Evolutionary conservation across 202 grass and related monocot species (phyloP).

Genomic region (Dendrocalamus latiflorus): DNA sequence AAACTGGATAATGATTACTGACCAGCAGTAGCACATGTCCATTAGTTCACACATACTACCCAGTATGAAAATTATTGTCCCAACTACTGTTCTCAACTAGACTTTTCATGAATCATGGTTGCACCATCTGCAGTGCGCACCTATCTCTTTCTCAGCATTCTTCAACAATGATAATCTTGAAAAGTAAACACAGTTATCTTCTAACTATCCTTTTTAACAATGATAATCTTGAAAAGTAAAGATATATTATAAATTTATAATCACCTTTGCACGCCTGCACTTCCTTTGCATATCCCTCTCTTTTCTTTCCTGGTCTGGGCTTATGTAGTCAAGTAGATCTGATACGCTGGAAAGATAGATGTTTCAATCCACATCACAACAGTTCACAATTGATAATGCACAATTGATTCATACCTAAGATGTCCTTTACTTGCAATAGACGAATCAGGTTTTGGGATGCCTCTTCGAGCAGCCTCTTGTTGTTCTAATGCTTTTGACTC

Average conservation of each 20-base stretch:
- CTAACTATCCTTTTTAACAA: background rate
- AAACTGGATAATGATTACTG: too few species aligned
- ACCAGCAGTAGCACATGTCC: too few species aligned
- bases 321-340: conserved; percentile 99
- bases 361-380: conserved; percentile 49
- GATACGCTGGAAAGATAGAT: conserved; percentile 82
- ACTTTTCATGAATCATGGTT: too few species aligned
- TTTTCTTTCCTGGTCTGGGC: conserved; percentile 84
- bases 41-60: too few species aligned
- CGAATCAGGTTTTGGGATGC: conserved; percentile 93
- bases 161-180: too few species aligned
- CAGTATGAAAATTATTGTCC: too few species aligned
- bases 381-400: conserved; percentile 24
- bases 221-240: background rate
- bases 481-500: conserved; percentile 90
- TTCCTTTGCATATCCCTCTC: conserved; percentile 81
- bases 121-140: too few species aligned
- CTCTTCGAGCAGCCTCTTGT: conserved; percentile 83
- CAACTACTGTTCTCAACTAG: too few species aligned
- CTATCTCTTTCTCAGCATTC: too few species aligned
- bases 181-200: too few species aligned
- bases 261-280: conserved; percentile 78
- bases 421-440: conserved; percentile 99
- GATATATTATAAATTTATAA: conserved; percentile 25
- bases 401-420: conserved; percentile 80